Conservation (phyloP, 345 rosid genomes). For the Corchorus capsularis region DNA sequence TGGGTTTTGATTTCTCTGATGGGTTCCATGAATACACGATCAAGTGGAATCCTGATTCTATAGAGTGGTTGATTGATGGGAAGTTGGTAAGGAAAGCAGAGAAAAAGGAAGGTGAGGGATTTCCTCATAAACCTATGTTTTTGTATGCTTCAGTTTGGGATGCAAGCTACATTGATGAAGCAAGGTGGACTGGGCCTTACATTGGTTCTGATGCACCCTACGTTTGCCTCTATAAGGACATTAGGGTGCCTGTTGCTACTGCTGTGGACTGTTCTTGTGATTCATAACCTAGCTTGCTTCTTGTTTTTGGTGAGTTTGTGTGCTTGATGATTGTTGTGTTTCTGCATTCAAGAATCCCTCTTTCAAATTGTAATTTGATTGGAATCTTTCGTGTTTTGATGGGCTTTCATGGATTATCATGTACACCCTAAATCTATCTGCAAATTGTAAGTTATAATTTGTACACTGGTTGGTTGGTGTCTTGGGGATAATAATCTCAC, state of each 20-base stretch:
- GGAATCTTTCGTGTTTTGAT: not conserved
- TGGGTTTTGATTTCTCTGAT: constrained; percentile 53
- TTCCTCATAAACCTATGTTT: constrained; percentile 54
- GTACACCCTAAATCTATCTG: not conserved
- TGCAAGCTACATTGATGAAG: constrained; percentile 52
- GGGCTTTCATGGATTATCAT: not conserved
- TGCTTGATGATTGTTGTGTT: not conserved
- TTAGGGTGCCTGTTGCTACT: constrained; percentile 45
- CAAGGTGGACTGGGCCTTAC: constrained; percentile 51
- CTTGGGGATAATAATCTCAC: not conserved
- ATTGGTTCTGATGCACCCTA: constrained; percentile 55
- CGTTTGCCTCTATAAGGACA: constrained; percentile 51
- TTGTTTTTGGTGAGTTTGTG: constrained; percentile 20
- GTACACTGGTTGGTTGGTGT: not conserved
- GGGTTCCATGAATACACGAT: constrained; percentile 58
- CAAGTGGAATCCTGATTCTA: constrained; percentile 49
- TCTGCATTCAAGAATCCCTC: not conserved
- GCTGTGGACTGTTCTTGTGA: constrained; percentile 35
- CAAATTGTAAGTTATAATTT: not conserved
- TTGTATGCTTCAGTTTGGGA: constrained; percentile 63
- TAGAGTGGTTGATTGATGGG: constrained; percentile 59
- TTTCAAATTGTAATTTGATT: constrained; percentile 4
- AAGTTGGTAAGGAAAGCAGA: constrained; percentile 51
- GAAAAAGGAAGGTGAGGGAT: constrained; percentile 44
- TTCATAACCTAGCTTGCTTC: constrained; percentile 25